Percentiles rank a stretch among this genome's conserved stretches.
These are phyloP conservation scores for Lentinula aciculospora DNA, from an alignment of 768 basidiomycete genomes.

Conservation along the genomic window DNA sequence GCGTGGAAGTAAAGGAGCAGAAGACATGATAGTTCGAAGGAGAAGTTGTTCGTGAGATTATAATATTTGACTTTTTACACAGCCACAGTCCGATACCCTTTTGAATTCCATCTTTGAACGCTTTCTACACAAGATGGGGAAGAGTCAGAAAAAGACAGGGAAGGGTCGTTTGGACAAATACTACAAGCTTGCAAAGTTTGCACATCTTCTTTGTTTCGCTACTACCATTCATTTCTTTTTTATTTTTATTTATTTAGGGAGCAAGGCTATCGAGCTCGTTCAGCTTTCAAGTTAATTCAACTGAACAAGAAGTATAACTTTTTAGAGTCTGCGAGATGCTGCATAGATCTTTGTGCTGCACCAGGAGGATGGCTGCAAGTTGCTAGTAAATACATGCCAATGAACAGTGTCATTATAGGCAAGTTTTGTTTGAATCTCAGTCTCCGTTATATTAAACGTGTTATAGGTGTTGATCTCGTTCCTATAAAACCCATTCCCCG, in stretches of 20 bases:
- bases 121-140: constrained; percentile 44
- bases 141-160: constrained; percentile 91
- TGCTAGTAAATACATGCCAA: constrained; percentile 95
- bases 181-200: constrained; percentile 90
- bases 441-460: constrained; percentile 6
- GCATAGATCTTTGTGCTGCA: constrained; percentile 96
- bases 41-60: not conserved
- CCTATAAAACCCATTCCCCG: constrained; percentile 94
- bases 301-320: constrained; percentile 97
- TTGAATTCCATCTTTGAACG: not conserved
- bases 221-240: not conserved
- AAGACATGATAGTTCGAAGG: constrained; percentile 12
- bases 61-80: not conserved
- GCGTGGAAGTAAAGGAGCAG: constrained; percentile 22
- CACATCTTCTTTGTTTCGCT: not conserved
- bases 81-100: not conserved
- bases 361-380: constrained; percentile 99
- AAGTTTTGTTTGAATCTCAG: not conserved
- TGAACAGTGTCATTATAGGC: constrained; percentile 45
- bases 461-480: constrained; percentile 86
- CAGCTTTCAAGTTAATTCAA: constrained; percentile 98
- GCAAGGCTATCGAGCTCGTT: constrained; percentile 99
- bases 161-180: constrained; percentile 96
- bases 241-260: constrained; percentile 58
- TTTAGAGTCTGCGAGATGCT: constrained; percentile 83